These are phyloP conservation scores for Mycogone perniciosa DNA, from an alignment of 2,329 filamentous ascomycete genomes.

Conservation along the genomic window DNA sequence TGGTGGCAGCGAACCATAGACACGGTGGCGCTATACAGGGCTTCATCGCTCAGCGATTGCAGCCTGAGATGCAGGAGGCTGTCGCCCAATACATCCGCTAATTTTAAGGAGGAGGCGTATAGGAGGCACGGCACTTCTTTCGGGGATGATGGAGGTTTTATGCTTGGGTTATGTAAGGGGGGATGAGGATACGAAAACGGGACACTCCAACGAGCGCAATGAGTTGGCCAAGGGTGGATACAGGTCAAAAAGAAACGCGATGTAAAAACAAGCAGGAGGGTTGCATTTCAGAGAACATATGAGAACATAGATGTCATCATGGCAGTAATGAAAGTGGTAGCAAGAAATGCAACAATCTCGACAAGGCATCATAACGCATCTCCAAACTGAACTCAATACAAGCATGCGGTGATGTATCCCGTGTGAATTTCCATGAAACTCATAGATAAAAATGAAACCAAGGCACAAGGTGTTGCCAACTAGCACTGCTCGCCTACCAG, in stretches of 20 bases:
- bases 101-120: not conserved
- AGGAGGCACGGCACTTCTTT: not conserved
- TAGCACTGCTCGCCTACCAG: no score
- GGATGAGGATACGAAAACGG: no score
- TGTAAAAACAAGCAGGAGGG: not conserved
- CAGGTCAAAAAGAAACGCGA: not conserved
- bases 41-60: constrained; percentile 67
- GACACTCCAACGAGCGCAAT: no score
- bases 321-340: not conserved
- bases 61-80: constrained; percentile 50
- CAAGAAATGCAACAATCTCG: no score
- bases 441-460: no score
- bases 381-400: no score
- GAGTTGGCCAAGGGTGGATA: not conserved
- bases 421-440: no score
- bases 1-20: constrained; percentile 70
- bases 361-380: no score
- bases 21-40: constrained; percentile 63
- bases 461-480: no score
- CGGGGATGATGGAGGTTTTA: not conserved
- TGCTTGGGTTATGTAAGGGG: no score
- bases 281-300: constrained; percentile 1
- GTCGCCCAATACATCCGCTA: constrained; percentile 46
- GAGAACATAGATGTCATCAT: constrained; percentile 1
- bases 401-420: no score